These are phyloP conservation scores for Dianthus caryophyllus DNA, from an alignment of 148 eudicot species.

Conservation along the genomic window DNA sequence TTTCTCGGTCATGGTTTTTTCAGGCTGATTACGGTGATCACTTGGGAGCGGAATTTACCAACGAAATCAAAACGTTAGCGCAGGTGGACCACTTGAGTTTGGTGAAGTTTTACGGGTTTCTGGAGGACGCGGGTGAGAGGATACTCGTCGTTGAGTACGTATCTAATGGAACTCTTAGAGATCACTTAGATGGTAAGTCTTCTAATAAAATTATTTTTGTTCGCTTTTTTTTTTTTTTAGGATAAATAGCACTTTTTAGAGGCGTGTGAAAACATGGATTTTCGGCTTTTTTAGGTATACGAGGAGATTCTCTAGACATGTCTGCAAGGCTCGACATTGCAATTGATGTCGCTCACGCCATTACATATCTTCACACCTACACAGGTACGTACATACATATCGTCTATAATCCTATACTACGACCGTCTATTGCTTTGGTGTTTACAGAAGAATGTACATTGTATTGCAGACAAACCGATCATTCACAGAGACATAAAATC, in stretches of 20 bases:
- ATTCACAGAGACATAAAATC: slow-evolving; percentile 93
- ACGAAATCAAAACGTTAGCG: slow-evolving; percentile 55
- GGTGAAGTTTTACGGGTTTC: slow-evolving; percentile 65
- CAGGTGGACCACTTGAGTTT: slow-evolving; percentile 71
- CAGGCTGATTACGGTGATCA: slow-evolving; percentile 54
- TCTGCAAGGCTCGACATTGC: slow-evolving; percentile 73
- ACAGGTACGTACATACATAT: slow-evolving; percentile 38
- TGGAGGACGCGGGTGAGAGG: slow-evolving; percentile 68
- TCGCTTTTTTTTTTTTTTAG: no score
- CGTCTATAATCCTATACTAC: background rate
- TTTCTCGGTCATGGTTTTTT: slow-evolving; percentile 7
- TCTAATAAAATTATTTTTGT: no score
- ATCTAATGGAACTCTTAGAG: slow-evolving; percentile 83
- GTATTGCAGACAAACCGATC: slow-evolving; percentile 73
- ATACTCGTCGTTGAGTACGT: slow-evolving; percentile 79
- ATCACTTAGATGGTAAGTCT: slow-evolving; percentile 74
- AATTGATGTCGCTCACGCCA: slow-evolving; percentile 84
- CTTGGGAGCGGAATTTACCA: slow-evolving; percentile 56
- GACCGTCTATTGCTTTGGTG: no score
- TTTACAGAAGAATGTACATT: background rate
- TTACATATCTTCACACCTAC: slow-evolving; percentile 89
- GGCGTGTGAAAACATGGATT: background rate
- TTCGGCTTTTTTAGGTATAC: slow-evolving; percentile 43
- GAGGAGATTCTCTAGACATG: slow-evolving; percentile 50
- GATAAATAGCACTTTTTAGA: background rate